These are phyloP conservation scores for Fusarium brachygibbosum DNA, from an alignment of 2,329 filamentous ascomycete species.

Conservation along the genomic window DNA sequence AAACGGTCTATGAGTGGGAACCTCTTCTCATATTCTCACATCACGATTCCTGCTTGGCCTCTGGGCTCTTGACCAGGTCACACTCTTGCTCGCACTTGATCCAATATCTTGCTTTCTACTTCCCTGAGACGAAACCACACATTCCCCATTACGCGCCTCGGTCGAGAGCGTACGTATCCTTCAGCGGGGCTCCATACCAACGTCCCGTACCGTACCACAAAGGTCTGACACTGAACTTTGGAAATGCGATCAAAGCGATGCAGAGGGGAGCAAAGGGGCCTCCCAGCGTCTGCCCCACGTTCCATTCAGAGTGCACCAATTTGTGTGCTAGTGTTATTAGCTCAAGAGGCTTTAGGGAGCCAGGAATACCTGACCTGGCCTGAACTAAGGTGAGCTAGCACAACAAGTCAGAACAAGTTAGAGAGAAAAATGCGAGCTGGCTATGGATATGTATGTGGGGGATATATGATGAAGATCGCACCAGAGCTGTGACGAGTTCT, in stretches of 20 bases:
- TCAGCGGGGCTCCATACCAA: slow-evolving; percentile 24
- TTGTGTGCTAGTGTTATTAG: slow-evolving; percentile 13
- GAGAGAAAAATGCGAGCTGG: slow-evolving; percentile 11
- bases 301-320: slow-evolving; percentile 15
- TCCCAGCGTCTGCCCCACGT: slow-evolving; percentile 22
- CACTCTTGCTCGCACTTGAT: neutral
- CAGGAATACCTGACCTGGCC: slow-evolving; percentile 8
- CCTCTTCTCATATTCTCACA: neutral
- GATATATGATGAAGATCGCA: neutral
- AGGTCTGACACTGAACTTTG: neutral
- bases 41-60: neutral
- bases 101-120: slow-evolving; percentile 9
- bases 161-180: neutral
- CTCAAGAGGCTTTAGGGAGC: slow-evolving; percentile 6
- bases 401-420: neutral
- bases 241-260: slow-evolving; percentile 1
- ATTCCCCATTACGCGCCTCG: slow-evolving; percentile 4
- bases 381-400: slow-evolving; percentile 18
- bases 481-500: slow-evolving; percentile 4
- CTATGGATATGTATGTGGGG: neutral
- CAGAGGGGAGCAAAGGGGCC: slow-evolving; percentile 1
- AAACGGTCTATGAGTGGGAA: too few species aligned
- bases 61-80: neutral
- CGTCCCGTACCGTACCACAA: slow-evolving; percentile 1
- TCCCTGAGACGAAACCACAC: slow-evolving; percentile 5